Evolutionary conservation across 345 rosid genomes (phyloP).

Genomic region (Schrenkiella parvula): DNA sequence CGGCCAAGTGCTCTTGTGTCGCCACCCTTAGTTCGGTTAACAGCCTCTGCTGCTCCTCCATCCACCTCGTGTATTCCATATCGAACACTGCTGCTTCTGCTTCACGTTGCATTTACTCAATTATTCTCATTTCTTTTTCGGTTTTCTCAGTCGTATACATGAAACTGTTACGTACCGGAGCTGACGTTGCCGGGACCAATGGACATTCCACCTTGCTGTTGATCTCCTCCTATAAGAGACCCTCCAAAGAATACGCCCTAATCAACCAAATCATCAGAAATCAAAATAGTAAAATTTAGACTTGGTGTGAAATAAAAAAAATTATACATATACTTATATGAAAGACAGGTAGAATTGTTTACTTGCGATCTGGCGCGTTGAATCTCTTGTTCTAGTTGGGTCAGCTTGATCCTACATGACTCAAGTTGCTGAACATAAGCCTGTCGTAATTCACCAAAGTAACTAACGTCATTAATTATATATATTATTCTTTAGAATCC

Average conservation of each 20-base stretch:
- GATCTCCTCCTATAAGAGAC: slow-evolving; percentile 56
- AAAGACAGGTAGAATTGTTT: neutral
- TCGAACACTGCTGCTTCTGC: slow-evolving; percentile 80
- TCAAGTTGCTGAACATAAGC: slow-evolving; percentile 97
- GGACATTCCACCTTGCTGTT: slow-evolving; percentile 51
- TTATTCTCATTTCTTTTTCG: neutral
- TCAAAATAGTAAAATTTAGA: neutral
- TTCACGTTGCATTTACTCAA: slow-evolving; percentile 14
- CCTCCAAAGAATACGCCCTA: slow-evolving; percentile 83
- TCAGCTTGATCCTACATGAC: slow-evolving; percentile 86
- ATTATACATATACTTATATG: neutral
- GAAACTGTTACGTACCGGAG: slow-evolving; percentile 46
- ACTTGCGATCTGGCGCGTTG: slow-evolving; percentile 91
- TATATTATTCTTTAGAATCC: neutral
- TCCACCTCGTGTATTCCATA: slow-evolving; percentile 89
- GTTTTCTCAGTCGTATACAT: neutral
- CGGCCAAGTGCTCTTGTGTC: slow-evolving; percentile 76
- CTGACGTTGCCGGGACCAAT: slow-evolving; percentile 51
- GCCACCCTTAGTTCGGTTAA: slow-evolving; percentile 88
- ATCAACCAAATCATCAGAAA: slow-evolving; percentile 8
- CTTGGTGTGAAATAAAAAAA: neutral
- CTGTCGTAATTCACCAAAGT: slow-evolving; percentile 38
- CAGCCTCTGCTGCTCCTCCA: slow-evolving; percentile 79
- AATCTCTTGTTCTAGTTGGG: slow-evolving; percentile 91
- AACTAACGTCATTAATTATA: neutral